Base-by-base conservation (phyloP, 192 early-diverging fungal genomes). In the Phlyctochytrium bullatum region DNA sequence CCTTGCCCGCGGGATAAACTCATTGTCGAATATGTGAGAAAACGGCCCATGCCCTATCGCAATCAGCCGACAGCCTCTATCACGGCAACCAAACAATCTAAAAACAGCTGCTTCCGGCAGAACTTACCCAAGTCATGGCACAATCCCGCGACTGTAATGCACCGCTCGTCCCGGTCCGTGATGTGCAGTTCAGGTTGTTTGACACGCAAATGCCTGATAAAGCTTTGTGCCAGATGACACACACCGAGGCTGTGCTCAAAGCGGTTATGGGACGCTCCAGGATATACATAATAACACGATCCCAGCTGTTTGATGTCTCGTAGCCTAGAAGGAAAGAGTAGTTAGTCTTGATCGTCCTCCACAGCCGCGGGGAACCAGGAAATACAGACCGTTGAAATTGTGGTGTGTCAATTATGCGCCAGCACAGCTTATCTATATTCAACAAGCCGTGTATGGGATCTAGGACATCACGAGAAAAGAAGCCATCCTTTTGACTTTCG, bases 231-330 rank as follows among this genome's bases (percentile, higher is more conserved):
- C 33, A 99, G 78, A 68, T 94, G 80, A 4, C 86, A 89, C 12
- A 93, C 92, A 35, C 97, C 97, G 52, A 95, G 82, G 53, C 86
- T 90, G 78, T 98, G 95, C 76, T 99, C 97, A 64, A 99, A 99
- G 0, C 97, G 84, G 73, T 95, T 95, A 75, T 99, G 93, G n/a
- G 89, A 87, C 0, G 86, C 95, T 36, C 96, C 94, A 1, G 93
- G 92, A 74, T 93, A 96, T 1, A 98, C 94, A 73, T 82, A 91
- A 74, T 96, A 96, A 0, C 90, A 82, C 17, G 88, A 82, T 29
- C 96, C 96, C 33, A 91, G 74, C 75, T 94, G 95, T 72, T 94
- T 98, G 23, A 98, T 73, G 65, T 94, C 86, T n/a, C 96, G 88
- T 59, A 98, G 83, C 29, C 68, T 69, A 35, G 32, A 34, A 27